Conservation (phyloP, 139 green algal genomes). For the Zygnema circumcarinatum region DNA sequence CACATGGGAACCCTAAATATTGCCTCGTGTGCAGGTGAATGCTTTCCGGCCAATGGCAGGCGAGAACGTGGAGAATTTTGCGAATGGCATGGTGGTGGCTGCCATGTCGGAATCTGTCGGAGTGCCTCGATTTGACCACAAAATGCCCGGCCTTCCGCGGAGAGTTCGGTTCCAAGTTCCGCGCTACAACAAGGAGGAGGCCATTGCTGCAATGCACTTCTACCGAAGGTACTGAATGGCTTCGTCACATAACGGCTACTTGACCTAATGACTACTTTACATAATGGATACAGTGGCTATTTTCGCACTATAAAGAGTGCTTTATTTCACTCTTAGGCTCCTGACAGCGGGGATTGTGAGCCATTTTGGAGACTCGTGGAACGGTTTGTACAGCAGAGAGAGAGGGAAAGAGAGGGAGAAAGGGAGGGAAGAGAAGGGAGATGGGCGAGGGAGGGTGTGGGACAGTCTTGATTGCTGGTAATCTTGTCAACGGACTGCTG, state of each 20-base stretch:
- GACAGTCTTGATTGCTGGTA: not conserved
- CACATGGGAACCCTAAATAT: not conserved
- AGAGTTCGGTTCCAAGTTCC: slow-evolving; percentile 23
- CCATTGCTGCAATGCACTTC: not conserved
- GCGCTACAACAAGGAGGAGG: slow-evolving; percentile 24
- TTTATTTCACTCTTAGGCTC: no score
- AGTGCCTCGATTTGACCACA: not conserved
- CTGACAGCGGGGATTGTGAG: no score
- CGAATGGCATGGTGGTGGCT: slow-evolving; percentile 31
- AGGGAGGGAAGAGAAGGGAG: not conserved
- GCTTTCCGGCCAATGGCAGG: slow-evolving; percentile 37
- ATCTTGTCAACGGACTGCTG: not conserved
- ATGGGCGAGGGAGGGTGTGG: not conserved
- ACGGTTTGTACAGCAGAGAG: not conserved
- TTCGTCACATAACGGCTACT: not conserved
- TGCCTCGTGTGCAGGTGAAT: slow-evolving; percentile 30
- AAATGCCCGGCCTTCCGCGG: slow-evolving; percentile 20
- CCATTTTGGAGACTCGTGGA: not conserved
- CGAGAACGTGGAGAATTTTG: not conserved
- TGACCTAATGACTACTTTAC: not conserved
- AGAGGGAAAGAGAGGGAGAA: not conserved
- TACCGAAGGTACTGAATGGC: slow-evolving; percentile 34
- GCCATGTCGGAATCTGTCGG: slow-evolving; percentile 27
- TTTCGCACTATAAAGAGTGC: not conserved
- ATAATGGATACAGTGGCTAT: not conserved